phyloP scores from a whole-genome alignment of 2,329 filamentous ascomycete species.

The Pseudogymnoascus sp. region DNA sequence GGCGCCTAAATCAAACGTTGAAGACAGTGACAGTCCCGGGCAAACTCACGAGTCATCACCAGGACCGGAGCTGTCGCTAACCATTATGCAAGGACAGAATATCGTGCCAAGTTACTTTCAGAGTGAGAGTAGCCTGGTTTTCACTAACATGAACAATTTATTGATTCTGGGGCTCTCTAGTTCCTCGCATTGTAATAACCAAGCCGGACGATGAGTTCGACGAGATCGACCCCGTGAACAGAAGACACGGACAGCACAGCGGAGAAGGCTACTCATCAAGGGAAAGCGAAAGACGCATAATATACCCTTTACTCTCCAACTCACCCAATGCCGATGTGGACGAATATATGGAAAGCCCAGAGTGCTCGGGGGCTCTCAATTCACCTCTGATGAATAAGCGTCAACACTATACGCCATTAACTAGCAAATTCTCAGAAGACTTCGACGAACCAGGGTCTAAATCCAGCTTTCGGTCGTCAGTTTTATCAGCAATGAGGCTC shows the following conservation, averaged over 20 bases:
- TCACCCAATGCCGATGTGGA: not conserved
- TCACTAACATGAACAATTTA: not conserved
- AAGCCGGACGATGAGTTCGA: not conserved
- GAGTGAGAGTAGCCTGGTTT: not conserved
- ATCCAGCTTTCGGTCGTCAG: not conserved
- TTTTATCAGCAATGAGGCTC: not conserved
- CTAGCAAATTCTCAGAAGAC: not conserved
- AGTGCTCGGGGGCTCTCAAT: not conserved
- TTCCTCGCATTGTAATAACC: not conserved
- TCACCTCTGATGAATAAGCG: not conserved
- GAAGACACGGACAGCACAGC: not conserved
- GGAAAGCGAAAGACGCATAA: not conserved
- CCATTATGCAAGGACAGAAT: not conserved
- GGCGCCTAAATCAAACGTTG: not conserved
- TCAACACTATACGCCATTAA: not conserved
- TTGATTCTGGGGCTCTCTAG: not conserved
- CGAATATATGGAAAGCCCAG: not conserved
- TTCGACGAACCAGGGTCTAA: not conserved
- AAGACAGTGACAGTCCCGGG: not conserved
- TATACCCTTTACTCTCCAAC: not conserved
- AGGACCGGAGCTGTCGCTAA: not conserved
- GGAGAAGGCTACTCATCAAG: not conserved
- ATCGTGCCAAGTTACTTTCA: not conserved
- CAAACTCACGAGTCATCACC: not conserved
- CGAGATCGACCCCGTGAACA: not conserved